Percentiles rank a stretch among this genome's conserved stretches.
These are phyloP conservation scores for Pseudogymnoascus sp. DNA, from an alignment of 2,329 filamentous ascomycete genomes.

Conservation along the genomic window DNA sequence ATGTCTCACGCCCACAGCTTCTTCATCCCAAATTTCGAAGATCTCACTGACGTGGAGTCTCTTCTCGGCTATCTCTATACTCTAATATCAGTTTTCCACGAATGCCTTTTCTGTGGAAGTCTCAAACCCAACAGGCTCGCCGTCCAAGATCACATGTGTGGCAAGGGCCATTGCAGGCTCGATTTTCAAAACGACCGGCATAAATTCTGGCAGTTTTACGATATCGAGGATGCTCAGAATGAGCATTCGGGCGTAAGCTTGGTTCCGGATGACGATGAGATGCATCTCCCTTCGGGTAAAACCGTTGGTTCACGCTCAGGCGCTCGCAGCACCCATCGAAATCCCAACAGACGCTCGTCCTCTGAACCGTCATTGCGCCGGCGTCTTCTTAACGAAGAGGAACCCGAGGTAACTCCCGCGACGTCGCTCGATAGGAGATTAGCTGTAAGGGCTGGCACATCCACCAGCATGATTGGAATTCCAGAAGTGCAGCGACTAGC, in stretches of 20 bases:
- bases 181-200: constrained; percentile 30
- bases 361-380: background rate
- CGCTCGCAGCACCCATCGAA: constrained; percentile 9
- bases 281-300: constrained; percentile 32
- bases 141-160: constrained; percentile 43
- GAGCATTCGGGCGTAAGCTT: background rate
- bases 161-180: constrained; percentile 41
- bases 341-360: constrained; percentile 1
- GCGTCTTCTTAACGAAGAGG: background rate
- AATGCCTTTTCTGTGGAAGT: constrained; percentile 44
- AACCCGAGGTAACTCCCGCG: background rate
- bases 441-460: constrained; percentile 13
- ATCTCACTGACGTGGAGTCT: constrained; percentile 40
- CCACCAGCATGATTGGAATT: constrained; percentile 20
- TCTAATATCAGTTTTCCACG: constrained; percentile 39
- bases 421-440: background rate
- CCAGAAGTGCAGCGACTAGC: constrained; percentile 20
- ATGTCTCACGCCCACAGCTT: constrained; percentile 43
- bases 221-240: constrained; percentile 19
- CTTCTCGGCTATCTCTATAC: constrained; percentile 41
- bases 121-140: constrained; percentile 35
- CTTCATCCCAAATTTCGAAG: constrained; percentile 32
- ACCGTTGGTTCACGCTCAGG: constrained; percentile 27
- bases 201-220: constrained; percentile 37
- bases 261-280: constrained; percentile 23